A percentile compares a stretch with the other conserved stretches of the same genome.
Conservation (phyloP, 352 stramenopile species). For the Phytophthora pini region DNA sequence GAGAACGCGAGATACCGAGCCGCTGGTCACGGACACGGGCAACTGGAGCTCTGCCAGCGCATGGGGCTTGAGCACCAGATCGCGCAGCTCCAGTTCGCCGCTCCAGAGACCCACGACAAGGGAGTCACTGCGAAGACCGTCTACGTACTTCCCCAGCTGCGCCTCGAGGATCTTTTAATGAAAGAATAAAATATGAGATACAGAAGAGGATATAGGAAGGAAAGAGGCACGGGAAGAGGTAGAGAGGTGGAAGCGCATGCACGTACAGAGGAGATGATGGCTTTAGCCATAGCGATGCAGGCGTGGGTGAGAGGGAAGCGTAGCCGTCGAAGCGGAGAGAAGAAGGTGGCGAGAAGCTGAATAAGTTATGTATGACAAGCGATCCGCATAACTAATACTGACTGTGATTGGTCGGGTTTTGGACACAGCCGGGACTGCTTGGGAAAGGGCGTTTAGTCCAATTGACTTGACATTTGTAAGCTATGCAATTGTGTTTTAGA, state of each 20-base stretch:
- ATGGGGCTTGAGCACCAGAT: conserved; percentile 80
- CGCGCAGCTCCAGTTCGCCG: conserved; percentile 76
- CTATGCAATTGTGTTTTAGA: too few species aligned
- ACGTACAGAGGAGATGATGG: conserved; percentile 73
- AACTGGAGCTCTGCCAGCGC: conserved; percentile 80
- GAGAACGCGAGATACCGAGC: conserved; percentile 65
- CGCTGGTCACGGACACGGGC: conserved; percentile 67
- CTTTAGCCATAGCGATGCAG: conserved; percentile 58
- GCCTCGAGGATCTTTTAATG: conserved; percentile 71
- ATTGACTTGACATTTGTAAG: too few species aligned
- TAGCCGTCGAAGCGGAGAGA: background rate
- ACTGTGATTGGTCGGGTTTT: background rate
- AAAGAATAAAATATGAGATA: conserved; percentile 4
- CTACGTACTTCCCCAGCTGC: conserved; percentile 85
- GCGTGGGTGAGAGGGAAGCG: background rate
- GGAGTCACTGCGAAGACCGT: conserved; percentile 78
- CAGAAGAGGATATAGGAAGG: background rate
- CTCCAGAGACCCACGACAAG: conserved; percentile 87
- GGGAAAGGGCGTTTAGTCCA: too few species aligned
- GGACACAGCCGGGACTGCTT: too few species aligned
- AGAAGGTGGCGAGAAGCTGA: background rate
- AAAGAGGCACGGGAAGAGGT: background rate
- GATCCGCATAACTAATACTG: too few species aligned
- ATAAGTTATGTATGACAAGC: too few species aligned
- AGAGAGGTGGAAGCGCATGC: background rate